A percentile compares a stretch with the other conserved stretches of the same genome.
phyloP scores from a whole-genome alignment of 1,139 yeast species.

The Hansenula lynferdii region DNA sequence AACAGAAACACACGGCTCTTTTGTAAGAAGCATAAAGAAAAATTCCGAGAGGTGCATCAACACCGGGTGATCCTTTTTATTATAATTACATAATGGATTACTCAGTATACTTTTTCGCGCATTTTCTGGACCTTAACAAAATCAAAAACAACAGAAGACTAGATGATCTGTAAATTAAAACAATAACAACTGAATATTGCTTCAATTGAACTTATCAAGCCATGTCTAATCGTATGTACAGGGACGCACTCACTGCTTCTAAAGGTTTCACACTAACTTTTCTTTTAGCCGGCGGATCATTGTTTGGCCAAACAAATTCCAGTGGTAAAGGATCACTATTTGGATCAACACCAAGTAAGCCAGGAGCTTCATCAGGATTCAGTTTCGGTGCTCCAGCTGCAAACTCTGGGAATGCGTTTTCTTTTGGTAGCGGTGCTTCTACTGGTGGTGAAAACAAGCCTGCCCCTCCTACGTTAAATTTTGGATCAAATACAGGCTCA shows the following conservation, averaged over 20 bases:
- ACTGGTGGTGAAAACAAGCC: background rate
- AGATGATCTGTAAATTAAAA: no score
- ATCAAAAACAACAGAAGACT: no score
- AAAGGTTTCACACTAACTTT: background rate
- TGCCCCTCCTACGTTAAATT: background rate
- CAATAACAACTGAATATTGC: no score
- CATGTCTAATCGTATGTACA: background rate
- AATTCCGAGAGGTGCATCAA: no score
- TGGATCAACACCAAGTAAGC: constrained; percentile 19
- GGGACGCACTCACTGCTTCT: background rate
- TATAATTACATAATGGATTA: no score
- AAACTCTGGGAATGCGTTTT: constrained; percentile 4
- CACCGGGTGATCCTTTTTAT: no score
- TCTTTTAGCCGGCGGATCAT: constrained; percentile 5
- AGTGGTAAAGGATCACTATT: constrained; percentile 20
- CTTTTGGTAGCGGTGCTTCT: constrained; percentile 2
- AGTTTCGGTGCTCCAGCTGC: constrained; percentile 12
- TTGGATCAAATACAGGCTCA: constrained; percentile 1
- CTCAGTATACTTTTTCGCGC: no score
- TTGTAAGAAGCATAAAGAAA: no score
- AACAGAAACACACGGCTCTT: no score
- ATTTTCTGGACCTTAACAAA: no score
- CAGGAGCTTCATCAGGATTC: constrained; percentile 16
- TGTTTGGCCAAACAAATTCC: constrained; percentile 16
- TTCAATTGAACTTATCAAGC: background rate